Conservation (phyloP, 2,329 filamentous ascomycete genomes). For the Drechmeria coniospora region DNA sequence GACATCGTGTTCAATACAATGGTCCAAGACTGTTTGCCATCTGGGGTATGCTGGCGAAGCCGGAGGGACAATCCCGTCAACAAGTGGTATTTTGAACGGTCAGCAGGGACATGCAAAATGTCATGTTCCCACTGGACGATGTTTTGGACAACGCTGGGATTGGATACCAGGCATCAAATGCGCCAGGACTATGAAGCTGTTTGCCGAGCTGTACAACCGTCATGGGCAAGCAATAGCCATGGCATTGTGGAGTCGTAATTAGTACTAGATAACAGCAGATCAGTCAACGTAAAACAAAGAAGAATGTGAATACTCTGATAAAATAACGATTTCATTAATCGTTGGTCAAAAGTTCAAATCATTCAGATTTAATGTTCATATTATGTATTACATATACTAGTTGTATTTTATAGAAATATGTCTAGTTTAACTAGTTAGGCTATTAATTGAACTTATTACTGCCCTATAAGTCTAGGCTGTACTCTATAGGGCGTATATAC, state of each 20-base stretch:
- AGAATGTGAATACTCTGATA: too few relatives aligned
- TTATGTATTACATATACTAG: too few relatives aligned
- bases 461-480: too few relatives aligned
- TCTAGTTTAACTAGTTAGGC: too few relatives aligned
- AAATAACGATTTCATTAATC: too few relatives aligned
- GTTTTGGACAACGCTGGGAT: constrained; percentile 82
- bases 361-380: too few relatives aligned
- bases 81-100: constrained; percentile 97
- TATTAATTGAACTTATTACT: too few relatives aligned
- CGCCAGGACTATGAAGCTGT: constrained; percentile 60
- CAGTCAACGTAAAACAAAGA: too few relatives aligned
- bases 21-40: constrained; percentile 75
- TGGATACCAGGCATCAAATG: constrained; percentile 36
- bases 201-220: constrained; percentile 49
- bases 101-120: constrained; percentile 69
- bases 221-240: constrained; percentile 45
- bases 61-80: constrained; percentile 88
- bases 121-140: constrained; percentile 82
- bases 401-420: too few relatives aligned
- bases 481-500: too few relatives aligned
- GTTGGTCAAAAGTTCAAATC: too few relatives aligned
- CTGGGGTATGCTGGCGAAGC: constrained; percentile 85
- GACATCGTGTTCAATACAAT: constrained; percentile 95
- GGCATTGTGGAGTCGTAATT: constrained; percentile 47
- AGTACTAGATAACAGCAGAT: too few relatives aligned